These are phyloP conservation scores for Phytopythium chamaehyphon DNA, from an alignment of 352 stramenopile genomes.

Conservation along the genomic window DNA sequence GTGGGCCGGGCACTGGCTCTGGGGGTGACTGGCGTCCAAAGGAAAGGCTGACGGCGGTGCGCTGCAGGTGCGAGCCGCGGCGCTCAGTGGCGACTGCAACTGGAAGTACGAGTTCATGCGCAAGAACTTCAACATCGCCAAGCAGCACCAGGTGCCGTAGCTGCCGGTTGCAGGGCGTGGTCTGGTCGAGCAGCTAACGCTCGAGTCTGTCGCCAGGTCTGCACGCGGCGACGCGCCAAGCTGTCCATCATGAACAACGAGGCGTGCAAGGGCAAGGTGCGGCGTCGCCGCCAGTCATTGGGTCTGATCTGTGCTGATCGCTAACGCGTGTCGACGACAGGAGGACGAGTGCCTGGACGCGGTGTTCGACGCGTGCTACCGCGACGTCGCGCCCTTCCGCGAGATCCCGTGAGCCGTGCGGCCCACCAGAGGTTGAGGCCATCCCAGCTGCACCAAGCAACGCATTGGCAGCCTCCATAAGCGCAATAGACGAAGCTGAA, in stretches of 20 bases:
- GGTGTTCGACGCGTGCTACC: constrained; percentile 83
- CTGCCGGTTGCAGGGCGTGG: background rate
- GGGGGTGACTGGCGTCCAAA: too few species aligned
- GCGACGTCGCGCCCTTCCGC: constrained; percentile 75
- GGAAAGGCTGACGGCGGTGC: constrained; percentile 1
- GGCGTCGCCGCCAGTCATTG: too few species aligned
- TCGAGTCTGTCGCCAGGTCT: constrained; percentile 40
- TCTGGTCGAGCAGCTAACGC: too few species aligned
- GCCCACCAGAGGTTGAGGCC: too few species aligned
- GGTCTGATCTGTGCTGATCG: background rate
- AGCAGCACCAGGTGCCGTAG: constrained; percentile 78
- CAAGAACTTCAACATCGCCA: constrained; percentile 88
- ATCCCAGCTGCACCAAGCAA: too few species aligned
- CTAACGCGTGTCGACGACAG: constrained; percentile 16
- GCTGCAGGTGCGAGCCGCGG: constrained; percentile 56
- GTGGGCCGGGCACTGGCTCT: constrained; percentile 18
- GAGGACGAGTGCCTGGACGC: constrained; percentile 85
- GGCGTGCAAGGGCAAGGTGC: constrained; percentile 70
- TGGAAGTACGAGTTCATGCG: constrained; percentile 91
- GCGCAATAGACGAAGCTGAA: too few species aligned
- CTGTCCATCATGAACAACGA: constrained; percentile 75
- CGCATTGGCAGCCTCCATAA: too few species aligned
- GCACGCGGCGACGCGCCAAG: constrained; percentile 86
- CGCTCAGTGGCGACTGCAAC: constrained; percentile 87
- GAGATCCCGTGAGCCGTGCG: constrained; percentile 59